Percentiles rank a stretch among this genome's conserved stretches.
Evolutionary conservation across 176 grass and related monocot genomes (phyloP).

Genomic region (Aegilops speltoides): DNA sequence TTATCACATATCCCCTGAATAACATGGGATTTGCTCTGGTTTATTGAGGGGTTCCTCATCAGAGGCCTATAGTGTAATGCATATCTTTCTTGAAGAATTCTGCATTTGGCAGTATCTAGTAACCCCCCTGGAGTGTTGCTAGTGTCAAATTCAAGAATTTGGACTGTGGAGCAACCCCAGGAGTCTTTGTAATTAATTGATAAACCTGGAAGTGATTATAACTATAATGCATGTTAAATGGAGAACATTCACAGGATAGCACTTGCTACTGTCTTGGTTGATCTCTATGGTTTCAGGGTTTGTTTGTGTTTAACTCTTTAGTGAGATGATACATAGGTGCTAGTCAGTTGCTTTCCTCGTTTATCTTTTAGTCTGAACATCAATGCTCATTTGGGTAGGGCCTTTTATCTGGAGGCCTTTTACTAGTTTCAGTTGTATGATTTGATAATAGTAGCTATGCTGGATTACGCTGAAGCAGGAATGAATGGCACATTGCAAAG

Average conservation of each 20-base stretch:
- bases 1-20: background rate
- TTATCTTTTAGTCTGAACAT: background rate
- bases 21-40: background rate
- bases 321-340: background rate
- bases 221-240: background rate
- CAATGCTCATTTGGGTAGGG: background rate
- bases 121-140: background rate
- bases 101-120: background rate
- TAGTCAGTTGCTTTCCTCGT: background rate
- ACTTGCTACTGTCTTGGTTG: background rate
- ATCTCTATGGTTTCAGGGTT: background rate
- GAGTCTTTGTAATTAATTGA: constrained; percentile 23
- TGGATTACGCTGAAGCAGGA: background rate
- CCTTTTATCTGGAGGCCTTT: background rate
- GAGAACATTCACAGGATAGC: background rate
- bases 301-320: background rate
- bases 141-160: background rate
- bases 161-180: background rate
- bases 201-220: background rate
- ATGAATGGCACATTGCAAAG: background rate
- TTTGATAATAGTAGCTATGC: background rate
- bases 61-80: background rate
- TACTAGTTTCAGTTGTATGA: constrained; percentile 11
- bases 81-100: background rate
- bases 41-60: background rate